phyloP scores from a whole-genome alignment of 2,329 filamentous ascomycete species.

The Dothideomycetidae sp. region DNA sequence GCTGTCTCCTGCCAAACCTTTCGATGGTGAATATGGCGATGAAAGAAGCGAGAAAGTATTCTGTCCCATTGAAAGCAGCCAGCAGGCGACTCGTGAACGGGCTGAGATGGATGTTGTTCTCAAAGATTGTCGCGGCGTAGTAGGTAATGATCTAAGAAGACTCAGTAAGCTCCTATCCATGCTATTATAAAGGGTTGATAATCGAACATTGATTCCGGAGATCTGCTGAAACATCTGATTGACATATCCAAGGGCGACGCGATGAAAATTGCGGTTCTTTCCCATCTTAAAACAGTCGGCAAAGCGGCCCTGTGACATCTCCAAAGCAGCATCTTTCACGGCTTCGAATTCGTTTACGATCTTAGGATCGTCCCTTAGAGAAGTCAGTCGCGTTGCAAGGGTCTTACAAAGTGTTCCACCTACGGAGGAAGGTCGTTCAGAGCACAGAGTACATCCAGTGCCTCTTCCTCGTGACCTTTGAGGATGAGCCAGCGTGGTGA shows the following conservation, averaged over 20 bases:
- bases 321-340: slow-evolving; percentile 40
- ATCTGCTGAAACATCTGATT: slow-evolving; percentile 26
- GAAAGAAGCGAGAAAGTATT: slow-evolving; percentile 37
- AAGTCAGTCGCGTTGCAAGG: too few relatives aligned
- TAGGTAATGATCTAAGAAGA: slow-evolving; percentile 16
- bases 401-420: too few relatives aligned
- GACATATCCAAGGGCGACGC: slow-evolving; percentile 21
- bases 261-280: slow-evolving; percentile 23
- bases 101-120: slow-evolving; percentile 37
- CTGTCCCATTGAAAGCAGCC: slow-evolving; percentile 39
- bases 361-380: slow-evolving; percentile 27
- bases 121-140: slow-evolving; percentile 36
- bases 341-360: slow-evolving; percentile 35
- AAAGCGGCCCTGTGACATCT: slow-evolving; percentile 25
- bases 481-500: slow-evolving; percentile 43
- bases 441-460: slow-evolving; percentile 33
- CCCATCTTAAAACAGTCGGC: slow-evolving; percentile 19
- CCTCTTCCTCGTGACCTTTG: slow-evolving; percentile 40
- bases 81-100: slow-evolving; percentile 35
- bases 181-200: too few relatives aligned
- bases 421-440: slow-evolving; percentile 26
- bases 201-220: slow-evolving; percentile 12
- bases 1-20: slow-evolving; percentile 42
- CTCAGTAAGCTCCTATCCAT: too few relatives aligned
- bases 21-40: slow-evolving; percentile 38